Percentiles rank a stretch among this genome's conserved stretches.
Evolutionary conservation across 2,329 filamentous ascomycete genomes (phyloP).

Genomic region (Akanthomyces muscarius): DNA sequence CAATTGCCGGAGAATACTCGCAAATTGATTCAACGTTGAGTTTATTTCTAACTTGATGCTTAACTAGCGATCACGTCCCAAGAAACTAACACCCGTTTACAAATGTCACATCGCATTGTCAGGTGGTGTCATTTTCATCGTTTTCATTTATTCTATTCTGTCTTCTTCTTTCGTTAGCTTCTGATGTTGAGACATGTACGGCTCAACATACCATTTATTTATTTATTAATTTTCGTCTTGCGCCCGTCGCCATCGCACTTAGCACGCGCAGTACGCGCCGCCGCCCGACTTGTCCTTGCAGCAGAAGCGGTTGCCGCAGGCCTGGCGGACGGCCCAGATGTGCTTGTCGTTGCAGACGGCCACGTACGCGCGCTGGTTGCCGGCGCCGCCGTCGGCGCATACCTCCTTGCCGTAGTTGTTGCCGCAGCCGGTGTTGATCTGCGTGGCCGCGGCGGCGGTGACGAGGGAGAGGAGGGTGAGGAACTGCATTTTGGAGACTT

Average conservation of each 20-base stretch:
- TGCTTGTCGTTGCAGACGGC: conserved; percentile 16
- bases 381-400: conserved; percentile 9
- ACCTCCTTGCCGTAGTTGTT: conserved; percentile 14
- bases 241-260: neutral
- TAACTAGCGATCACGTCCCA: too few relatives aligned
- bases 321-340: conserved; percentile 10
- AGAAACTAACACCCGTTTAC: too few relatives aligned
- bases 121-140: too few relatives aligned
- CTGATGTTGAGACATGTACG: too few relatives aligned
- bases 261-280: conserved; percentile 12
- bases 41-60: too few relatives aligned
- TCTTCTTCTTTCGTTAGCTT: too few relatives aligned
- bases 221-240: too few relatives aligned
- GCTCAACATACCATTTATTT: too few relatives aligned
- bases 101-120: too few relatives aligned
- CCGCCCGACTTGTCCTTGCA: conserved; percentile 5
- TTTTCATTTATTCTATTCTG: too few relatives aligned
- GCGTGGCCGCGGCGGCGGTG: neutral
- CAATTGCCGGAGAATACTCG: too few relatives aligned
- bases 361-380: conserved; percentile 2
- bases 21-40: too few relatives aligned
- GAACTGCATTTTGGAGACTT: conserved; percentile 5
- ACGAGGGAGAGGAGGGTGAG: conserved; percentile 1
- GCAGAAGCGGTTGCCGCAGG: conserved; percentile 13
- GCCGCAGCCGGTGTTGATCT: neutral